Base-by-base conservation (phyloP, 2,329 filamentous ascomycete genomes). In the Celoporthe dispersa region DNA sequence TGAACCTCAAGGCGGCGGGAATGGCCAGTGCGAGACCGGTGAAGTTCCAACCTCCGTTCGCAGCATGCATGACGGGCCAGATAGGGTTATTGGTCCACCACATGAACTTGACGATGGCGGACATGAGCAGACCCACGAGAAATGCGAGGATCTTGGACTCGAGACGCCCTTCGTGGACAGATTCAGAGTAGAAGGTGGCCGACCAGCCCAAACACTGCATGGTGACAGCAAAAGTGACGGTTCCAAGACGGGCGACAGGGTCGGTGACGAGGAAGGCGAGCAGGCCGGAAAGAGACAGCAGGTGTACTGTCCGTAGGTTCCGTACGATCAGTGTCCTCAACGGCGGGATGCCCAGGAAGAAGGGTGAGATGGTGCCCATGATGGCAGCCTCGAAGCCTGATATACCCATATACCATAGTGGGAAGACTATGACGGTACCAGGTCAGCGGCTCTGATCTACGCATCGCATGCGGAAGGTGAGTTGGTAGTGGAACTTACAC, bases 371-470 rank as follows among this genome's bases (percentile, higher is more conserved):
- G 3, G 93, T 95, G 64, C 87, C 88, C 89, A 98, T 91, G 77
- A 99, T 91, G 74, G 97, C 86, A 59, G 90, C 91, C 81, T 99
- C 96, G 78, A 96, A 99, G 73, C 96, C 96, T 4, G 95, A 98
- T 71, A 99, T 97, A 37, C 96, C 96, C 96, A 99, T 99, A 79
- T 98, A 90, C 96, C 96, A 99, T 14, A 99, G 88, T 19, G 96
- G 96, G 79, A 99, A 99, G 81, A 97, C 92, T 94, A 73, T 2
- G 3, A 22, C 37, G 41, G 12, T 33, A 19, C 67, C 28, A 31
- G 31, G 59, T 48, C 22, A 57, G 35, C 33, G 59, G 61, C 60
- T 28, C 53, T 51, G 65, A 51, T 48, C 37, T 48, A 9, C 25
- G 55, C 57, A 12, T 28, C 39, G 44, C 37, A 48, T 31, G 62